Evolutionary conservation across 768 basidiomycete species (phyloP), one percentile per base, ranked within the genome.

Genomic region (Lactifluus volemus): DNA sequence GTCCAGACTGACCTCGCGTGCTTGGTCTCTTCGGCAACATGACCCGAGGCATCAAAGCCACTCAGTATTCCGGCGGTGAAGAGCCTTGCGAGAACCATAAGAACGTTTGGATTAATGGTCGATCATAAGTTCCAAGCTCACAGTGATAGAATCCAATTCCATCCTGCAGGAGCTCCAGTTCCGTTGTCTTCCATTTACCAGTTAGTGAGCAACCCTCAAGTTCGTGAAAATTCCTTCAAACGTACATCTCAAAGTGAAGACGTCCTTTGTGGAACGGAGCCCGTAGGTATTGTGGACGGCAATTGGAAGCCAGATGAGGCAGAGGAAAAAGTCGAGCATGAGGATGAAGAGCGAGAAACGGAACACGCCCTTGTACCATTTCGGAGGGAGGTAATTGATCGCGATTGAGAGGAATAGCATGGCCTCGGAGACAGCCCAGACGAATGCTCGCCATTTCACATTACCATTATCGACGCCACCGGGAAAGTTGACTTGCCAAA

Each of bases 71-170:
- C 90, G 0, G 92, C 84, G 1, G 91, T 88, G 72, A 92, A 93
- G 21, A 95, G 77, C 77, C 88, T 90, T 58, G 34, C 3, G 11
- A n/a, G 19, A 55, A 39, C 15, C 21, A 53, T 55, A 49, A 48
- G 64, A 45, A 25, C 15, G 45, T 6, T 4, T 25, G 38, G 3
- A 4, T 21, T 53, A 29, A 36, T 7, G 38, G 59, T 19, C 41
- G 49, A 19, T 49, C 21, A 34, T 12, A 52, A 25, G 72, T 30
- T 4, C 8, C 29, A 9, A 19, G 73, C 81, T 53, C 66, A 91
- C 90, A 92, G 91, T 4, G 87, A 91, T 42, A 97, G 73, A 15
- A 92, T 80, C 90, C 90, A 96, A 68, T 94, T 95, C 94, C 92
- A 95, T 5, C 81, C 90, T 9, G 87, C 76, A 21, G 89, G 81